phyloP scores from a whole-genome alignment of 441 rosid species.

The Bruguiera hainesii region DNA sequence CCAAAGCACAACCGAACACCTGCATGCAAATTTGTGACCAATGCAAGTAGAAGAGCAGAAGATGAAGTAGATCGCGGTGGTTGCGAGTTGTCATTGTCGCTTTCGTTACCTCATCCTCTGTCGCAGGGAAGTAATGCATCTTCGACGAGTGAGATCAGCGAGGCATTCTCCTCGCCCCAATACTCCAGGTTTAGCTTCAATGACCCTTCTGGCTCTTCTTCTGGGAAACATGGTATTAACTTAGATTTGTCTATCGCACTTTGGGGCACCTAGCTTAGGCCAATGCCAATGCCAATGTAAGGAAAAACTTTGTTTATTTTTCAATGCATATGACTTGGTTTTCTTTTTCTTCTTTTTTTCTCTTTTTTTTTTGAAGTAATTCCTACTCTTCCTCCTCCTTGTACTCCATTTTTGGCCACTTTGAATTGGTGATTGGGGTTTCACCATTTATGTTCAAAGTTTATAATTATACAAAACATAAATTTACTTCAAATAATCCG shows the following conservation, averaged over 20 bases:
- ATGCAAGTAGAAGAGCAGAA: constrained; percentile 22
- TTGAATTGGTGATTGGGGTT: no score
- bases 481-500: no score
- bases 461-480: no score
- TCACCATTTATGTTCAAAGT: no score
- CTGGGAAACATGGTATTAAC: constrained; percentile 35
- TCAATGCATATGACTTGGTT: neutral
- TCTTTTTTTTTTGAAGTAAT: neutral
- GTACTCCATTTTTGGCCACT: no score
- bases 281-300: neutral
- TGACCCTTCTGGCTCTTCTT: constrained; percentile 39
- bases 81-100: constrained; percentile 54
- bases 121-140: constrained; percentile 58
- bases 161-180: constrained; percentile 43
- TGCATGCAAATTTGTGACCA: neutral
- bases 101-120: constrained; percentile 42
- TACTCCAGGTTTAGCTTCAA: constrained; percentile 30
- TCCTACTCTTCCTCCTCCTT: neutral
- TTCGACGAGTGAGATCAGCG: constrained; percentile 63
- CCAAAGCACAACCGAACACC: constrained; percentile 17
- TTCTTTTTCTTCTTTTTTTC: neutral
- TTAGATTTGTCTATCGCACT: constrained; percentile 87
- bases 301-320: neutral
- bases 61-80: constrained; percentile 23
- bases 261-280: constrained; percentile 39